phyloP scores from a whole-genome alignment of 2,329 filamentous ascomycete genomes.

The Podosphaera xanthii region DNA sequence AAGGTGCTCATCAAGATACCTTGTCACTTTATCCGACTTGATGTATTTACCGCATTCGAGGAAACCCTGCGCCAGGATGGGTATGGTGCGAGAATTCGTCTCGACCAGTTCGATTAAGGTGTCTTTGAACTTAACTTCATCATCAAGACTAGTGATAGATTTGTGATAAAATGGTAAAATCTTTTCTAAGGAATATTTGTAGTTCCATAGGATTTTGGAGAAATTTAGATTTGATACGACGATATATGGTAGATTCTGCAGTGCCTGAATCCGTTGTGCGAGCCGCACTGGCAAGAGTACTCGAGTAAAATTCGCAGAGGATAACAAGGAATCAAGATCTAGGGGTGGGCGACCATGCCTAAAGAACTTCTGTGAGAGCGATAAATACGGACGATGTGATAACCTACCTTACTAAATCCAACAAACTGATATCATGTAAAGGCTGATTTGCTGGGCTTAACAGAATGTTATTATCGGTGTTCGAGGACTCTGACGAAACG shows the following conservation, averaged over 20 bases:
- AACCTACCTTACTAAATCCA: conserved; percentile 62
- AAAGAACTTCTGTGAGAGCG: conserved; percentile 2
- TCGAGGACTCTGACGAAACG: too few relatives aligned
- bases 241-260: conserved; percentile 88
- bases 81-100: conserved; percentile 86
- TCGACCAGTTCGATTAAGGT: conserved; percentile 88
- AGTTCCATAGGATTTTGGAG: conserved; percentile 85
- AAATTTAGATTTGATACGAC: conserved; percentile 97
- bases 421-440: conserved; percentile 61
- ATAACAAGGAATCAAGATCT: conserved; percentile 54
- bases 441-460: conserved; percentile 53
- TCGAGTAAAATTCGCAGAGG: conserved; percentile 88
- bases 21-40: conserved; percentile 56
- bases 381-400: neutral
- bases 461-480: conserved; percentile 46
- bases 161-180: conserved; percentile 48
- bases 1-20: conserved; percentile 81
- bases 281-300: conserved; percentile 78
- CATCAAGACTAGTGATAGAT: conserved; percentile 51
- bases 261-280: conserved; percentile 76
- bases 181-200: conserved; percentile 77
- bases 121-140: conserved; percentile 78
- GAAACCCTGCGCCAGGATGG: conserved; percentile 75
- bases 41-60: conserved; percentile 87
- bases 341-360: conserved; percentile 66